Conservation (phyloP, 345 rosid species). For the Sonneratia alba region DNA sequence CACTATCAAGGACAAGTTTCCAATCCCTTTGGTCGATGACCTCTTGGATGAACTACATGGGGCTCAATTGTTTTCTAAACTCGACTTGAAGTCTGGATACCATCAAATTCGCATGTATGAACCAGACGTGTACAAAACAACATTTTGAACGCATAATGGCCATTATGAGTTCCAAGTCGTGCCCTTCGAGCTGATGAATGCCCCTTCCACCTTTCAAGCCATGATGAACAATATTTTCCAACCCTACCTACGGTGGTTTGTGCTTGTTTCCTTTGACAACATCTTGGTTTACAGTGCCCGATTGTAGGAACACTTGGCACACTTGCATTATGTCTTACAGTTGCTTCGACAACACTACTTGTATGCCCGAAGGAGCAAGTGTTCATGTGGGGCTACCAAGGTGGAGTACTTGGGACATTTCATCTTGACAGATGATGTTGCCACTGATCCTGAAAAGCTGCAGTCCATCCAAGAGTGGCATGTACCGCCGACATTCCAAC, state of each 20-base stretch:
- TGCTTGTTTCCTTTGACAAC: not conserved
- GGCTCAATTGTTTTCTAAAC: not conserved
- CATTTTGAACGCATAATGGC: not conserved
- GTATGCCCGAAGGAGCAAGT: not conserved
- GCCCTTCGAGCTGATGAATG: not conserved
- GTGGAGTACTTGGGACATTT: not conserved
- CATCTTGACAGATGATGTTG: not conserved
- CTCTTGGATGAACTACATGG: not conserved
- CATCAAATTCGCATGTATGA: not conserved
- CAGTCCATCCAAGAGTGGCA: not conserved
- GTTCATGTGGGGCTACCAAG: not conserved
- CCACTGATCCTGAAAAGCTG: not conserved
- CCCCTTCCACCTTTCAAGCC: not conserved
- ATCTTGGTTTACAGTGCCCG: not conserved
- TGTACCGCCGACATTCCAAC: not conserved
- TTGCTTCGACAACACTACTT: not conserved
- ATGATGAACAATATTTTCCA: not conserved
- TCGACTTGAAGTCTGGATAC: not conserved
- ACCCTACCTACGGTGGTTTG: not conserved
- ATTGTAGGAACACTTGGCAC: not conserved
- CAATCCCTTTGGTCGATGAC: not conserved
- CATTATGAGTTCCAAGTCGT: not conserved
- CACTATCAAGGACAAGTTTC: not conserved
- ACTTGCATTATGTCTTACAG: not conserved
- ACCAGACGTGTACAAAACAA: not conserved